Percentiles rank a stretch among this genome's conserved stretches.
Conservation (phyloP, 1,284 basidiomycete species). For the Ceraceosorus bombacis region DNA sequence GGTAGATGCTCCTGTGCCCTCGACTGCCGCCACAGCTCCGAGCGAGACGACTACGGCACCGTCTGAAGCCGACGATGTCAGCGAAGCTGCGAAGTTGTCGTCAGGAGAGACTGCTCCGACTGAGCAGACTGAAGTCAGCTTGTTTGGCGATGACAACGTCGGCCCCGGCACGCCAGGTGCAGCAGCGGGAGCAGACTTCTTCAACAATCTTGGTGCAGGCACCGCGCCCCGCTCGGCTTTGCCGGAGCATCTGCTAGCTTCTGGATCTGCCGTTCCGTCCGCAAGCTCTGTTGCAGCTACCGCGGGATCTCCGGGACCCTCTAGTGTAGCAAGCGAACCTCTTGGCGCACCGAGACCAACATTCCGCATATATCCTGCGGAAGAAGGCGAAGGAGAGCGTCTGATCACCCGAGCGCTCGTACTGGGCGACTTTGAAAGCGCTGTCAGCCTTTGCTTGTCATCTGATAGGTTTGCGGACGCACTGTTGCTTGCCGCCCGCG, state of each 20-base stretch:
- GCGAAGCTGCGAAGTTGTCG: conserved; percentile 1
- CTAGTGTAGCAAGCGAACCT: conserved; percentile 68
- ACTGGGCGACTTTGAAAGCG: conserved; percentile 85
- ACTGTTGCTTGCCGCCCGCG: conserved; percentile 82
- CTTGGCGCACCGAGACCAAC: conserved; percentile 58
- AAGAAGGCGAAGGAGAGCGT: conserved; percentile 79
- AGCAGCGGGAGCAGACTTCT: conserved; percentile 69
- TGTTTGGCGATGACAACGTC: conserved; percentile 73
- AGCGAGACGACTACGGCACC: conserved; percentile 3
- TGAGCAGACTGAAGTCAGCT: conserved; percentile 59
- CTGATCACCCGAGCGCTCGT: conserved; percentile 88
- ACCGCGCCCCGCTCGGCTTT: conserved; percentile 51
- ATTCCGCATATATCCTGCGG: conserved; percentile 83
- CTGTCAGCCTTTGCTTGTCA: conserved; percentile 83
- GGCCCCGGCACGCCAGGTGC: conserved; percentile 55
- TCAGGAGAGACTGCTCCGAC: conserved; percentile 15
- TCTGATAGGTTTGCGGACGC: conserved; percentile 88
- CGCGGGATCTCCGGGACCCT: conserved; percentile 49
- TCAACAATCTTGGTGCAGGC: conserved; percentile 60
- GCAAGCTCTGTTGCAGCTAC: conserved; percentile 54
- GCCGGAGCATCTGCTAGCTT: conserved; percentile 61
- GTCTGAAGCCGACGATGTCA: conserved; percentile 4
- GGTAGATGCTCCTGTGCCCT: conserved; percentile 5
- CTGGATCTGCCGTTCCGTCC: conserved; percentile 14
- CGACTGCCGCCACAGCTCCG: conserved; percentile 7